phyloP scores from a whole-genome alignment of 495 filamentous ascomycete genomes.

The Penicillium angulare region DNA sequence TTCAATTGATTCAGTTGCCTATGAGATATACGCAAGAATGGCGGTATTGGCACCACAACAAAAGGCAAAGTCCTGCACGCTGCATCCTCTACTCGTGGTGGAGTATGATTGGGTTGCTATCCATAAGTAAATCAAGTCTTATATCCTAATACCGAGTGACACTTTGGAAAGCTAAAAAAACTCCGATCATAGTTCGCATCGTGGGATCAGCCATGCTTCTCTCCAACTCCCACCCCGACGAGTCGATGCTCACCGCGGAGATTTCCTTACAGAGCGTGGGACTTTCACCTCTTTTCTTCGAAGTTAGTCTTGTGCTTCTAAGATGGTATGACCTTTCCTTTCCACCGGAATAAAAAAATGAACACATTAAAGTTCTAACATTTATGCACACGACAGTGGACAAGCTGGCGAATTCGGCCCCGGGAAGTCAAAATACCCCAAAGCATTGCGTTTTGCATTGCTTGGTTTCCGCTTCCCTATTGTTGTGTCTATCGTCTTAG shows the following conservation, averaged over 20 bases:
- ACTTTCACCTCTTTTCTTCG: constrained; percentile 35
- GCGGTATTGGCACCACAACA: constrained; percentile 33
- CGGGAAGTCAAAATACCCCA: constrained; percentile 29
- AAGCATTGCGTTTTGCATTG: constrained; percentile 10
- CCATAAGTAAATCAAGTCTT: constrained; percentile 21
- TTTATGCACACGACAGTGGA: constrained; percentile 17
- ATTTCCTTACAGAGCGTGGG: constrained; percentile 28
- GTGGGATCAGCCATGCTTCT: constrained; percentile 28
- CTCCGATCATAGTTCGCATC: constrained; percentile 25
- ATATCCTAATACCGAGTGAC: no score
- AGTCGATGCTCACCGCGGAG: constrained; percentile 26
- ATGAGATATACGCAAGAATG: constrained; percentile 30
- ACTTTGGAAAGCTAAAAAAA: no score
- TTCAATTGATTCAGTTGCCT: constrained; percentile 21
- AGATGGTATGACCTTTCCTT: constrained; percentile 22
- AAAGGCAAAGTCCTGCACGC: constrained; percentile 16
- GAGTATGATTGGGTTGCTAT: constrained; percentile 28
- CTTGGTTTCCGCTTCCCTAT: constrained; percentile 29
- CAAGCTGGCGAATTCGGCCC: constrained; percentile 30
- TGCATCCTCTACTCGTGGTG: constrained; percentile 32
- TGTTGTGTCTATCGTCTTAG: constrained; percentile 23
- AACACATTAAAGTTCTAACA: neutral
- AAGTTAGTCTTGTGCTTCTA: constrained; percentile 34
- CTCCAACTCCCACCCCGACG: constrained; percentile 14
- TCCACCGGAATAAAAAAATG: neutral